Conservation (phyloP, 2,329 filamentous ascomycete genomes). For the Chrysoporthe puriensis region DNA sequence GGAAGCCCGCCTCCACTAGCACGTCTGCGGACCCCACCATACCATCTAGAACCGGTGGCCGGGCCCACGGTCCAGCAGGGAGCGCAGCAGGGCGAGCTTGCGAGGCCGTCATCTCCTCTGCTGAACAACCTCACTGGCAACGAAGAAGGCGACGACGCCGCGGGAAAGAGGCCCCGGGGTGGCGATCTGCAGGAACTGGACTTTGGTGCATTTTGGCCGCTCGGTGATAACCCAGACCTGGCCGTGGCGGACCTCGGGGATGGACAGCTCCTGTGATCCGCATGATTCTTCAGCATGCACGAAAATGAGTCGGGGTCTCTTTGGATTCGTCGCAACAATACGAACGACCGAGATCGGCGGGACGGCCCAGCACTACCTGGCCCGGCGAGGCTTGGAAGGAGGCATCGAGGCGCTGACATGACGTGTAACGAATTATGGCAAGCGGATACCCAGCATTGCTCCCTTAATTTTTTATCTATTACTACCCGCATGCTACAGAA, state of each 20-base stretch:
- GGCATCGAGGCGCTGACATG: background rate
- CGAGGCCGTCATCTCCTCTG: background rate
- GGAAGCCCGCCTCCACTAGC: background rate
- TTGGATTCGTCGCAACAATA: background rate
- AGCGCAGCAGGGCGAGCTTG: background rate
- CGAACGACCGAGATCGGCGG: background rate
- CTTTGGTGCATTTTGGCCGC: background rate
- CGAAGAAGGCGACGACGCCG: background rate
- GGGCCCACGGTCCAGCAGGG: background rate
- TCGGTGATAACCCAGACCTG: background rate
- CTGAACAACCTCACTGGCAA: background rate
- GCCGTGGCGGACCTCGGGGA: background rate
- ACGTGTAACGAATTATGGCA: background rate
- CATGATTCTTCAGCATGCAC: background rate
- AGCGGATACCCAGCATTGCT: constrained; percentile 1
- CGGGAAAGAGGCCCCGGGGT: background rate
- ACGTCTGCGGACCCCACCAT: no score
- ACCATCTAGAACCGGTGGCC: background rate
- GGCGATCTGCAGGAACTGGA: background rate
- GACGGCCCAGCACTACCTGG: background rate
- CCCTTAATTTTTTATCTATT: background rate
- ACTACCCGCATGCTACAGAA: no score
- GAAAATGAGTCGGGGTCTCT: background rate
- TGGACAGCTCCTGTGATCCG: background rate
- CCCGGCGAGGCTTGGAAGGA: background rate